Evolutionary conservation across 208 protist species (phyloP).

Genomic region (Wallacemonas sp.): DNA sequence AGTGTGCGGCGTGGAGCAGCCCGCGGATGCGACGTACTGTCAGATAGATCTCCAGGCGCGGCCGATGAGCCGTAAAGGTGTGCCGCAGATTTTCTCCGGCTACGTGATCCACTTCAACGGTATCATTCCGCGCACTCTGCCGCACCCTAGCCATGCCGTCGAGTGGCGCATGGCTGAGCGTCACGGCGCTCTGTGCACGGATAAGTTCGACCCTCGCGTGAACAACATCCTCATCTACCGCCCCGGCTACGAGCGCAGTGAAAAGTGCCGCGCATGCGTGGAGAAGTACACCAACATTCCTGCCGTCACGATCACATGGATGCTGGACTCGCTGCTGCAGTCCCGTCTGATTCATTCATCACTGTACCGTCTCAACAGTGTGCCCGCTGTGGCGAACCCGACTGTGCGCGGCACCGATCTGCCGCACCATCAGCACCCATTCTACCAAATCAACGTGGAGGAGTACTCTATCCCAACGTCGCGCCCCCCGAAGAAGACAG

Average conservation of each 20-base stretch:
- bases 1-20: conserved; percentile 52
- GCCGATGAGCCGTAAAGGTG: conserved; percentile 61
- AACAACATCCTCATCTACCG: conserved; percentile 83
- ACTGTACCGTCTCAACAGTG: conserved; percentile 59
- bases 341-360: conserved; percentile 81
- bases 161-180: conserved; percentile 92
- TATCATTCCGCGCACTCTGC: conserved; percentile 77
- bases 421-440: conserved; percentile 87
- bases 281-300: conserved; percentile 47
- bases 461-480: conserved; percentile 81
- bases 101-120: conserved; percentile 89
- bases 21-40: conserved; percentile 52
- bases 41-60: conserved; percentile 61
- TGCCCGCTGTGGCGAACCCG: conserved; percentile 74
- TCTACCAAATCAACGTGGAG: conserved; percentile 76
- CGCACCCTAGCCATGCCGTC: conserved; percentile 82
- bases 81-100: conserved; percentile 86
- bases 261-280: conserved; percentile 78
- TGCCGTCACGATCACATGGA: conserved; percentile 79
- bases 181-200: conserved; percentile 73
- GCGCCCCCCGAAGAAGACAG: conserved; percentile 28
- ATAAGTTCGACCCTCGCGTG: conserved; percentile 46
- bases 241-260: conserved; percentile 87
- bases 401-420: conserved; percentile 59
- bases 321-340: conserved; percentile 89